A percentile compares a stretch with the other conserved stretches of the same genome.
phyloP scores from a whole-genome alignment of 208 protist species.

The Borovskyia barvae region DNA sequence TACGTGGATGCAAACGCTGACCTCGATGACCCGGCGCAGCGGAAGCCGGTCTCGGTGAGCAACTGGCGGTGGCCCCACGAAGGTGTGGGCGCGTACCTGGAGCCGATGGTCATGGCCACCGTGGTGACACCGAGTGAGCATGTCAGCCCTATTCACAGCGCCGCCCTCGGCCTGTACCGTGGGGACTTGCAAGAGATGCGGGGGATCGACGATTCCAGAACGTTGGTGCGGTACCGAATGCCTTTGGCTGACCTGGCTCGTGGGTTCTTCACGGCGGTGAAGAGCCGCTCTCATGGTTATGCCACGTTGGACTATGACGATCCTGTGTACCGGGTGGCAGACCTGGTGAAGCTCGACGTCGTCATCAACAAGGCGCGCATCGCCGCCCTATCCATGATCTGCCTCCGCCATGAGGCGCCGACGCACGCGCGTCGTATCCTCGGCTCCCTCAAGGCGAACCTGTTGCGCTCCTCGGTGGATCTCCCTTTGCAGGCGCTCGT shows the following conservation, averaged over 20 bases:
- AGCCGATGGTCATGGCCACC: constrained; percentile 89
- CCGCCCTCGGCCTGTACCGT: constrained; percentile 62
- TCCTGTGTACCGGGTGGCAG: constrained; percentile 74
- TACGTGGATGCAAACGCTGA: constrained; percentile 45
- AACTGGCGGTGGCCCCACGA: constrained; percentile 88
- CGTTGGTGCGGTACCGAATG: constrained; percentile 86
- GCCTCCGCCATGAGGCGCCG: constrained; percentile 63
- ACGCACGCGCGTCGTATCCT: constrained; percentile 70
- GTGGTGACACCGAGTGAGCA: constrained; percentile 91
- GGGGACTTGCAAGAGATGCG: constrained; percentile 74
- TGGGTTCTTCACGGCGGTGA: constrained; percentile 95
- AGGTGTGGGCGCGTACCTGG: constrained; percentile 74
- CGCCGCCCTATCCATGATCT: constrained; percentile 91
- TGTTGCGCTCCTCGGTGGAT: constrained; percentile 88
- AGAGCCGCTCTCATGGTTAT: constrained; percentile 92
- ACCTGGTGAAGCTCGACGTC: constrained; percentile 93
- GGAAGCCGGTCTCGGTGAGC: constrained; percentile 57
- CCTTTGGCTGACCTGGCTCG: constrained; percentile 93
- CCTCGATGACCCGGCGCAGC: constrained; percentile 21
- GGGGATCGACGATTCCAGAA: constrained; percentile 67
- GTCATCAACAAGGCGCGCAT: constrained; percentile 92
- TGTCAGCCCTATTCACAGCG: constrained; percentile 83
- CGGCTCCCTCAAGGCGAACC: constrained; percentile 81
- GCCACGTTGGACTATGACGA: constrained; percentile 96
- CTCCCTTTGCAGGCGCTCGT: constrained; percentile 92